Conservation (phyloP, 2,329 filamentous ascomycete species). For the Trichoderma sp. region DNA sequence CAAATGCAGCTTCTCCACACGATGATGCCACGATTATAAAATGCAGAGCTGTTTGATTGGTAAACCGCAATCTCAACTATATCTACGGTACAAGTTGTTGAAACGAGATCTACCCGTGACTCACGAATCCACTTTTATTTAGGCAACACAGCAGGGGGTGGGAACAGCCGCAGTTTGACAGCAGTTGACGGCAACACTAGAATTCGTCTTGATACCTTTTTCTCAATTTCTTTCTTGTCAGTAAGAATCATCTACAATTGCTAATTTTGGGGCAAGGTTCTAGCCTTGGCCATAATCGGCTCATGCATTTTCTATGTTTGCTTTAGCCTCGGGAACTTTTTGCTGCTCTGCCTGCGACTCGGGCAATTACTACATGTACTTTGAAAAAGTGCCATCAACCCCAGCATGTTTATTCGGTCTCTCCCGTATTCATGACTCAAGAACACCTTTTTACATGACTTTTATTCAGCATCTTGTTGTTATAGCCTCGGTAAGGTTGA, state of each 20-base stretch:
- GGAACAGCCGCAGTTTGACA: neutral
- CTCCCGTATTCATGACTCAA: neutral
- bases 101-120: constrained; percentile 15
- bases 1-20: neutral
- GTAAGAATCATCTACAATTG: neutral
- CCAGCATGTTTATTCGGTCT: neutral
- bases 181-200: neutral
- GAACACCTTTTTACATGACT: neutral
- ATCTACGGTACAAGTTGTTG: neutral
- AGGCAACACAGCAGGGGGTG: constrained; percentile 21
- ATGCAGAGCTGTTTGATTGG: neutral
- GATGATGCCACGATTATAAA: neutral
- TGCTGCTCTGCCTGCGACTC: neutral
- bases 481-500: neutral
- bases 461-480: neutral
- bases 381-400: neutral
- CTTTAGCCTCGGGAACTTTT: constrained; percentile 1
- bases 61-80: neutral
- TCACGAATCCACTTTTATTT: constrained; percentile 15
- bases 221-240: neutral
- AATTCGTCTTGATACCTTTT: neutral
- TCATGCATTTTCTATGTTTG: neutral
- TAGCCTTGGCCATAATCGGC: neutral
- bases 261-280: neutral
- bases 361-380: neutral